Evolutionary conservation across 1,284 basidiomycete species (phyloP), one percentile per base, ranked within the genome.

Genomic region (Puccinia triticina): DNA sequence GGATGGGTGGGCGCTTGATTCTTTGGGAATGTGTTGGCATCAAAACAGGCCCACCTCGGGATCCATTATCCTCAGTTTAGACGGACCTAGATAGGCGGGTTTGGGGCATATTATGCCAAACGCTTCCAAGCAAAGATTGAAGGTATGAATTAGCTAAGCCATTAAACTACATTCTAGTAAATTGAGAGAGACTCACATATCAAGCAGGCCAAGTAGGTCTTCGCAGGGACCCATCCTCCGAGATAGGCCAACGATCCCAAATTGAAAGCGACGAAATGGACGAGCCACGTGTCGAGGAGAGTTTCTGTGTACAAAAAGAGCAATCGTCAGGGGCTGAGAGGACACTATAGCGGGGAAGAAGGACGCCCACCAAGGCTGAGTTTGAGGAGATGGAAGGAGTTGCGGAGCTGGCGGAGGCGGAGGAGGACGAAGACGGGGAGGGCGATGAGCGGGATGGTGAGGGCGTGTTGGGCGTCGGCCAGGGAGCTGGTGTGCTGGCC

Each of bases 1-100:
- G n/a, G n/a, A n/a, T n/a, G n/a, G n/a, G n/a, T n/a, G n/a, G n/a
- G n/a, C n/a, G n/a, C n/a, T n/a, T 16, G 32, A 16, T 12, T 16
- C 7, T 4, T 23, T 16, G 32, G n/a, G n/a, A n/a, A n/a, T n/a
- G n/a, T n/a, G n/a, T n/a, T n/a, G n/a, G 40, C n/a, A 74, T 4
- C 37, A 14, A 48, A 53, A 53, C n/a, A n/a, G n/a, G n/a, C 48
- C 16, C 4, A 73, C 71, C 71, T 73, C 71, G 1, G 71, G 71
- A 32, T 14, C 11, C 29, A 73, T 34, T 5, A 53, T n/a, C 29
- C 71, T 50, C 29, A 73, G 53, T 29, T 73, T 73, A 53, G 71
- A 73, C 29, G 46, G n/a, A 73, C 46, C 71, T 48, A 50, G 71
- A 73, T 50, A 73, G 16, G 29, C 23, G 18, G 71, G 71, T 73